Percentiles rank a stretch among this genome's conserved stretches.
Conservation (phyloP, 2,329 filamentous ascomycete species). For the Coniochaeta hoffmannii region DNA sequence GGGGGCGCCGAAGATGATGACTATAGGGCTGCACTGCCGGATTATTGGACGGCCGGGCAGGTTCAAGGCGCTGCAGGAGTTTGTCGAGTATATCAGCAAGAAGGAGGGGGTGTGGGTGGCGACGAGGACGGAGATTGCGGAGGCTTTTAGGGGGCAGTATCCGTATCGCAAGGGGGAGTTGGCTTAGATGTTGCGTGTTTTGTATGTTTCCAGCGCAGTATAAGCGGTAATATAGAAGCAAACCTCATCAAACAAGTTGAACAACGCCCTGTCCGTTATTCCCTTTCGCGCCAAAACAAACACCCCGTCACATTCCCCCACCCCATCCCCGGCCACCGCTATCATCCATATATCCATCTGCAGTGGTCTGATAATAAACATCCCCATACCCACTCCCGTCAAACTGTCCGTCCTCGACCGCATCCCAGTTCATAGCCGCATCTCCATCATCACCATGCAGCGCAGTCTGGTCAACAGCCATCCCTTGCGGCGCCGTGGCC, state of each 20-base stretch:
- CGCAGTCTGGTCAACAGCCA: not conserved
- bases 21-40: conserved; percentile 44
- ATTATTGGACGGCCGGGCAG: conserved; percentile 37
- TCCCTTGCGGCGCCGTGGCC: not conserved
- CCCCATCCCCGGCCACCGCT: not conserved
- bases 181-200: not conserved
- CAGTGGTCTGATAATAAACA: not conserved
- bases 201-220: not conserved
- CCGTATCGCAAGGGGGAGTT: conserved; percentile 17
- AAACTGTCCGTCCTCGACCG: not conserved
- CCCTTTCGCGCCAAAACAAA: not conserved
- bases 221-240: not conserved
- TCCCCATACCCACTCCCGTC: not conserved
- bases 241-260: not conserved
- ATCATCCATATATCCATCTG: not conserved
- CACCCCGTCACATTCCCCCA: not conserved
- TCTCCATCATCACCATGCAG: not conserved
- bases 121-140: conserved; percentile 43
- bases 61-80: conserved; percentile 37
- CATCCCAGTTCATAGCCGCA: not conserved
- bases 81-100: conserved; percentile 42
- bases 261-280: not conserved
- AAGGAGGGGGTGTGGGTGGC: conserved; percentile 49
- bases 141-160: conserved; percentile 37
- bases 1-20: conserved; percentile 50